Evolutionary conservation across 208 protist genomes (phyloP).

Genomic region (Trichomonas tenax): DNA sequence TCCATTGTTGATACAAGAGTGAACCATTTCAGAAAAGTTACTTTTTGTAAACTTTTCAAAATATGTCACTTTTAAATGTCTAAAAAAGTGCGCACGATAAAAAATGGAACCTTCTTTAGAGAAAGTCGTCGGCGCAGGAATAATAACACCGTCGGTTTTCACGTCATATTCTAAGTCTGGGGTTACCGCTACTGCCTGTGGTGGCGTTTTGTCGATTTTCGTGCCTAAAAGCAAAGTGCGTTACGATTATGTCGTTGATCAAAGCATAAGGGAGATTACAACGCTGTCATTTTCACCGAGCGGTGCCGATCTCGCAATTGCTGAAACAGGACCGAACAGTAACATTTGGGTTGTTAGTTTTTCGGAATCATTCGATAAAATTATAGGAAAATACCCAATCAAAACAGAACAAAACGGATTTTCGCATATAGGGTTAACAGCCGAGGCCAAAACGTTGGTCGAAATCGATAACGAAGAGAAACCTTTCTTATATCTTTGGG

Average conservation of each 20-base stretch:
- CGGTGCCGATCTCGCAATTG: not conserved
- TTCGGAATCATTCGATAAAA: not conserved
- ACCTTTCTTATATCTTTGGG: not conserved
- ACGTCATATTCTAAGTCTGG: not conserved
- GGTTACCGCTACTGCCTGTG: not conserved
- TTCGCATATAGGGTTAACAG: not conserved
- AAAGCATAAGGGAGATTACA: not conserved
- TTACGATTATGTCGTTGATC: not conserved
- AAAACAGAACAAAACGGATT: conserved; percentile 5
- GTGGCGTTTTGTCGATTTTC: not conserved
- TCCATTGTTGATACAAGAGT: too few relatives aligned
- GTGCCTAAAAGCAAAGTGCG: not conserved
- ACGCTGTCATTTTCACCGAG: not conserved
- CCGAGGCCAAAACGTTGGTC: not conserved
- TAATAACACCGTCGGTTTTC: not conserved
- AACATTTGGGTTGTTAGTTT: not conserved
- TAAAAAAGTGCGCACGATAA: too few relatives aligned
- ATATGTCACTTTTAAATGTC: not conserved
- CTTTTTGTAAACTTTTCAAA: not conserved
- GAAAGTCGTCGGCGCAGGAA: not conserved
- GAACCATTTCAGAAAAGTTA: too few relatives aligned
- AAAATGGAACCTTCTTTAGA: not conserved
- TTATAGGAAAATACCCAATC: not conserved
- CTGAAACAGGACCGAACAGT: not conserved
- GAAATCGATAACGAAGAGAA: not conserved